These are phyloP conservation scores for Heritiera fomes DNA, from an alignment of 345 rosid species.

Conservation along the genomic window DNA sequence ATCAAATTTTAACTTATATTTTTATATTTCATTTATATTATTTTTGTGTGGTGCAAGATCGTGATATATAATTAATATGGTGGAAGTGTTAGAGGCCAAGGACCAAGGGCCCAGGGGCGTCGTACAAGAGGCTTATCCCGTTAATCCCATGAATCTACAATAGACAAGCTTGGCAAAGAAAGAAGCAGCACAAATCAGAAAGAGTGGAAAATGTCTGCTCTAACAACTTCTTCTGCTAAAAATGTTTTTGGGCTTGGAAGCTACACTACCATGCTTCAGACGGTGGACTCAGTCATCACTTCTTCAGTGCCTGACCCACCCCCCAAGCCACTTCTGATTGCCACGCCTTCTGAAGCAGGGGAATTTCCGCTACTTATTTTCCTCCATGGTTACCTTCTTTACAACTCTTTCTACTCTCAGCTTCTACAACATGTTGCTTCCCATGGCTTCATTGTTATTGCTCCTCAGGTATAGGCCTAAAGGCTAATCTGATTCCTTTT, in stretches of 20 bases:
- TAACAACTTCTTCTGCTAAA: background rate
- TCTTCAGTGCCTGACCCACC: constrained; percentile 36
- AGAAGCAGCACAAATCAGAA: background rate
- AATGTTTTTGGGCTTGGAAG: constrained; percentile 50
- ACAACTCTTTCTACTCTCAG: constrained; percentile 81
- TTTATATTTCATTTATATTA: too few relatives aligned
- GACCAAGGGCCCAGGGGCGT: too few relatives aligned
- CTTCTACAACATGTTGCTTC: constrained; percentile 86
- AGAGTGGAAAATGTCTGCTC: background rate
- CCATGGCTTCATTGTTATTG: constrained; percentile 84
- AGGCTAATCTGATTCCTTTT: background rate
- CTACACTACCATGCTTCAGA: constrained; percentile 39
- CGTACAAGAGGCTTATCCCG: background rate
- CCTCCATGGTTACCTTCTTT: constrained; percentile 85
- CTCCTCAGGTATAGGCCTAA: constrained; percentile 65
- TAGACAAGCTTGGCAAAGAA: background rate
- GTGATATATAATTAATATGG: too few relatives aligned
- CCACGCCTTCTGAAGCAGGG: constrained; percentile 59
- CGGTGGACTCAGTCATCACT: constrained; percentile 30
- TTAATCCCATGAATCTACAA: background rate
- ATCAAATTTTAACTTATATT: too few relatives aligned
- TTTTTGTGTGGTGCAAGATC: too few relatives aligned
- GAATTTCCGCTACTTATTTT: constrained; percentile 68
- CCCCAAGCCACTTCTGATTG: constrained; percentile 74
- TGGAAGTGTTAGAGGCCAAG: too few relatives aligned